These are phyloP conservation scores for Aspergillus diversus DNA, from an alignment of 495 filamentous ascomycete genomes.

Conservation along the genomic window DNA sequence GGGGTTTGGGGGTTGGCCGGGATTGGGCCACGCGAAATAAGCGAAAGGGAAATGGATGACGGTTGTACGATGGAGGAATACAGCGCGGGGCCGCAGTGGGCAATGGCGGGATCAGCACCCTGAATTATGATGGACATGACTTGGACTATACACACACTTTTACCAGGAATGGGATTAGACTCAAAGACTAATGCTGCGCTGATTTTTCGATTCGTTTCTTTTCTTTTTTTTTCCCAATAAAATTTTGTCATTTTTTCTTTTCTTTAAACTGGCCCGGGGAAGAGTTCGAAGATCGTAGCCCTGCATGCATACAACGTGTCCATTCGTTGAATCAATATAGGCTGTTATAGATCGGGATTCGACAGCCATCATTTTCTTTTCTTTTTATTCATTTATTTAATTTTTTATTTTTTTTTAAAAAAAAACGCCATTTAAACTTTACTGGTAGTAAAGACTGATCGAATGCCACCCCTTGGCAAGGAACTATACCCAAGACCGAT, in stretches of 20 bases:
- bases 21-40: constrained; percentile 42
- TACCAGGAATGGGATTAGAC: too few species aligned
- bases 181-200: neutral
- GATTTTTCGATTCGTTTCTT: neutral
- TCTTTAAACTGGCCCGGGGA: neutral
- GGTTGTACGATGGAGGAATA: constrained; percentile 13
- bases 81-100: constrained; percentile 23
- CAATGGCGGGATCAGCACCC: constrained; percentile 43
- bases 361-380: neutral
- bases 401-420: neutral
- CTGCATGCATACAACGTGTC: neutral
- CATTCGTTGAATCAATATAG: neutral
- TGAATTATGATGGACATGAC: constrained; percentile 19
- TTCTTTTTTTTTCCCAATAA: constrained; percentile 3
- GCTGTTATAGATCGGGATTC: neutral
- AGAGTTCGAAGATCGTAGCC: neutral
- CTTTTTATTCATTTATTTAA: neutral
- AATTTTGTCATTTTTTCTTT: neutral
- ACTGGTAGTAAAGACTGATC: neutral
- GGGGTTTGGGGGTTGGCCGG: constrained; percentile 52
- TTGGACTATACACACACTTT: neutral
- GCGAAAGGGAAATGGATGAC: constrained; percentile 41
- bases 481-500: neutral
- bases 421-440: neutral
- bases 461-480: neutral